phyloP scores from a whole-genome alignment of 495 filamentous ascomycete genomes.

The Corynascus novoguineensis region DNA sequence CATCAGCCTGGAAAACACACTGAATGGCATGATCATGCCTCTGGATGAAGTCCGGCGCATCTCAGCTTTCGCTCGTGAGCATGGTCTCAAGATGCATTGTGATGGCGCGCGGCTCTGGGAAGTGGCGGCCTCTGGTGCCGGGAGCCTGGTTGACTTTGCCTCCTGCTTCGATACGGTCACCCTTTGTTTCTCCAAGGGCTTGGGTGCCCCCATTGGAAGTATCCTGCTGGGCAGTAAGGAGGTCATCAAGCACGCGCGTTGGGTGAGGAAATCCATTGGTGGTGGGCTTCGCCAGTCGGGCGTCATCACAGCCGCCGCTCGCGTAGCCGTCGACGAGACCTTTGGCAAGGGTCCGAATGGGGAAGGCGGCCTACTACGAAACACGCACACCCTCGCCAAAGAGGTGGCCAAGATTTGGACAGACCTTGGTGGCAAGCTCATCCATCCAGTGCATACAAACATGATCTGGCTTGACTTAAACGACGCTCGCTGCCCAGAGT shows the following conservation, averaged over 20 bases:
- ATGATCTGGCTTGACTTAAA: slow-evolving; percentile 90
- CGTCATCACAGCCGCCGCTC: slow-evolving; percentile 53
- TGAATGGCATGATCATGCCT: slow-evolving; percentile 73
- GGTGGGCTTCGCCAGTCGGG: slow-evolving; percentile 74
- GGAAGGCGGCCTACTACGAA: slow-evolving; percentile 57
- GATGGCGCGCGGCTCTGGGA: slow-evolving; percentile 87
- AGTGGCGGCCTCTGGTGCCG: slow-evolving; percentile 55
- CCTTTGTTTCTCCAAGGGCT: slow-evolving; percentile 82
- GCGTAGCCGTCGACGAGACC: slow-evolving; percentile 59
- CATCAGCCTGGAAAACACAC: slow-evolving; percentile 82
- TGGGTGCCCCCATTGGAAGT: slow-evolving; percentile 83
- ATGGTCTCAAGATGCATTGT: slow-evolving; percentile 68
- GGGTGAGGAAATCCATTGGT: slow-evolving; percentile 79
- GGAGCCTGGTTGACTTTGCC: slow-evolving; percentile 61
- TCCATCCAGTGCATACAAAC: slow-evolving; percentile 73
- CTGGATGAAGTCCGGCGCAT: slow-evolving; percentile 63
- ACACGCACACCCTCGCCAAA: slow-evolving; percentile 61
- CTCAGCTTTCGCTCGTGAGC: slow-evolving; percentile 58
- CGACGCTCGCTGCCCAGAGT: slow-evolving; percentile 36
- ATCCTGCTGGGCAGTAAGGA: slow-evolving; percentile 62
- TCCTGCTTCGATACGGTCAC: slow-evolving; percentile 72
- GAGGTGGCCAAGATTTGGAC: slow-evolving; percentile 60
- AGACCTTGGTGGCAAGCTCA: slow-evolving; percentile 53
- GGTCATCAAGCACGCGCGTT: slow-evolving; percentile 67
- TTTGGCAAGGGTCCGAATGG: slow-evolving; percentile 59